Evolutionary conservation across 129 eudicot genomes (phyloP).

Genomic region (Flaveria brownii): DNA sequence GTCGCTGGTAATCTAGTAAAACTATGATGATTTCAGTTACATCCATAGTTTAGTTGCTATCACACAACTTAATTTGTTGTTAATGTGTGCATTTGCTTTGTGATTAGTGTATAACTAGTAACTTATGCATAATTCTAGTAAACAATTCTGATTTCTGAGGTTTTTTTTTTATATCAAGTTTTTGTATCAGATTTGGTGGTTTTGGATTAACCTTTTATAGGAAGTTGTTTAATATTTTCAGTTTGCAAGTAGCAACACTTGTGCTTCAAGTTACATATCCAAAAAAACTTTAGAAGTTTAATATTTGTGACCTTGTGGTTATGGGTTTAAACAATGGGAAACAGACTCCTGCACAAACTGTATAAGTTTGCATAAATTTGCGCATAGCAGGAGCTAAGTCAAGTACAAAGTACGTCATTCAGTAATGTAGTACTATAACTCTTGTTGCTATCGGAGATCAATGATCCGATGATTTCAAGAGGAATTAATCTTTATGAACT

Average conservation of each 20-base stretch:
- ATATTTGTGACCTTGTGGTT: too few species aligned
- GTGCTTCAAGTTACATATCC: not conserved
- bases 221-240: not conserved
- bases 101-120: not conserved
- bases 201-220: not conserved
- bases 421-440: too few species aligned
- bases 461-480: too few species aligned
- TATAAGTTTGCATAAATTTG: too few species aligned
- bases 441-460: too few species aligned
- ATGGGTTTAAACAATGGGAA: too few species aligned
- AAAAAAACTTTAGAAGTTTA: not conserved
- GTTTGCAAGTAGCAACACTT: not conserved
- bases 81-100: not conserved
- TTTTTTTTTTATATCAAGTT: not conserved
- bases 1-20: slow-evolving; percentile 52
- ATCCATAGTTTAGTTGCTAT: not conserved
- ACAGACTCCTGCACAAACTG: too few species aligned
- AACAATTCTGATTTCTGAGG: not conserved
- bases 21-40: not conserved
- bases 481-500: too few species aligned
- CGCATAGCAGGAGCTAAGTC: too few species aligned
- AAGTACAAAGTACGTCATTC: not conserved
- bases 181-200: not conserved
- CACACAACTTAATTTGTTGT: not conserved
- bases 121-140: not conserved